Evolutionary conservation across 176 grass and related monocot genomes (phyloP).

Genomic region (Oryza coarctata): DNA sequence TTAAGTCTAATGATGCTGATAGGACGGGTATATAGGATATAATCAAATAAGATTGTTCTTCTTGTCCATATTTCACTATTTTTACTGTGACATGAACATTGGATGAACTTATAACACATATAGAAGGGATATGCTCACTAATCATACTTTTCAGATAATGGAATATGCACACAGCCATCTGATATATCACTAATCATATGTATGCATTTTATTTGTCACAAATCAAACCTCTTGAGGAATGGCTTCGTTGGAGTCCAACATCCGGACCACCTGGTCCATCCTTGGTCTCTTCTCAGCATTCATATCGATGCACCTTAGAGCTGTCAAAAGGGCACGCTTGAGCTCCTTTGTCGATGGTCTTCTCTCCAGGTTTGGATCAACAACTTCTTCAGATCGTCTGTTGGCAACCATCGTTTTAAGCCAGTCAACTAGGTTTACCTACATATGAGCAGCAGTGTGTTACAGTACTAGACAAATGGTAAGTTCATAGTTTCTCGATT

Average conservation of each 20-base stretch:
- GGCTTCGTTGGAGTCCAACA: slow-evolving; percentile 78
- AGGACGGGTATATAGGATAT: not conserved
- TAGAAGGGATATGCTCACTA: not conserved
- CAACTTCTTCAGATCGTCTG: slow-evolving; percentile 83
- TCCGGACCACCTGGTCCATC: slow-evolving; percentile 95
- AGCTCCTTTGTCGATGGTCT: slow-evolving; percentile 84
- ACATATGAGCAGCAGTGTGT: slow-evolving; percentile 25
- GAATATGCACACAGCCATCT: not conserved
- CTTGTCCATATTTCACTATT: not conserved
- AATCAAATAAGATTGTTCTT: not conserved
- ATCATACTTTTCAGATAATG: not conserved
- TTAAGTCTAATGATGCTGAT: not conserved
- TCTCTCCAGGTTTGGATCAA: slow-evolving; percentile 83
- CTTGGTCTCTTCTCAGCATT: slow-evolving; percentile 91
- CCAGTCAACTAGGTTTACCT: slow-evolving; percentile 99
- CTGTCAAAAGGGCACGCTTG: slow-evolving; percentile 85
- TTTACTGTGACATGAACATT: slow-evolving; percentile 8
- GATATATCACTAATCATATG: not conserved
- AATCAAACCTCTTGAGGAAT: slow-evolving; percentile 69
- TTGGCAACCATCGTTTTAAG: slow-evolving; percentile 97
- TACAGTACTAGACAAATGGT: not conserved
- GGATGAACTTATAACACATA: not conserved
- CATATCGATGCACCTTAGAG: slow-evolving; percentile 87
- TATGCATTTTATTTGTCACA: not conserved
- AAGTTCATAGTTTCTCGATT: not conserved